phyloP scores from a whole-genome alignment of 352 stramenopile species.

The Blastocystis sp. region DNA sequence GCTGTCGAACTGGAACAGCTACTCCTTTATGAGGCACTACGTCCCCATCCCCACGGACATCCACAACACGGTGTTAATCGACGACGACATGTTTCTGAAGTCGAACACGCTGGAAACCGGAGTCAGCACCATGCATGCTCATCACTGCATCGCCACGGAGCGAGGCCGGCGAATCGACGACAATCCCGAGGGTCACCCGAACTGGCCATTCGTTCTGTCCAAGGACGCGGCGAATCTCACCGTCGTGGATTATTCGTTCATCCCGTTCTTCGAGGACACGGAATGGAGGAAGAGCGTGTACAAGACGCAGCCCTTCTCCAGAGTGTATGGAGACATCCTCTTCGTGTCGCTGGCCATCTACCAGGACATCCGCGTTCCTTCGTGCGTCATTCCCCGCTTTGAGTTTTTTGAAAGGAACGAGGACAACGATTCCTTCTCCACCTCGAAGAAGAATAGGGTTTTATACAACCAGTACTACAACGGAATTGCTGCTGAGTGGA shows the following conservation, averaged over 20 bases:
- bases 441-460: constrained; percentile 4
- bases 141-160: constrained; percentile 30
- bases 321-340: constrained; percentile 53
- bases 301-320: not conserved
- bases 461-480: constrained; percentile 42
- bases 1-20: constrained; percentile 65
- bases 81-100: constrained; percentile 38
- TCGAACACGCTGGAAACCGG: not conserved
- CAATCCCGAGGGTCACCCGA: not conserved
- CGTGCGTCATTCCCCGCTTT: constrained; percentile 6
- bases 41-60: not conserved
- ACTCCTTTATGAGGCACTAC: constrained; percentile 46
- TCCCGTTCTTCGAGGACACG: constrained; percentile 32
- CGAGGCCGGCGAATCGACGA: not conserved
- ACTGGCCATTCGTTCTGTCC: constrained; percentile 21
- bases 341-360: constrained; percentile 10
- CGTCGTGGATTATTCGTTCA: constrained; percentile 52
- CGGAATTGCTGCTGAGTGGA: constrained; percentile 36
- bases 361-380: not conserved
- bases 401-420: constrained; percentile 58
- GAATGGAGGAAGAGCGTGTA: constrained; percentile 48
- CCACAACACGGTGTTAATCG: constrained; percentile 24
- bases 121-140: not conserved
- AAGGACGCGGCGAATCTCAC: not conserved
- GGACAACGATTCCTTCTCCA: constrained; percentile 29